phyloP scores from a whole-genome alignment of 116 monocot species.

The Dioscorea cayenensis region DNA sequence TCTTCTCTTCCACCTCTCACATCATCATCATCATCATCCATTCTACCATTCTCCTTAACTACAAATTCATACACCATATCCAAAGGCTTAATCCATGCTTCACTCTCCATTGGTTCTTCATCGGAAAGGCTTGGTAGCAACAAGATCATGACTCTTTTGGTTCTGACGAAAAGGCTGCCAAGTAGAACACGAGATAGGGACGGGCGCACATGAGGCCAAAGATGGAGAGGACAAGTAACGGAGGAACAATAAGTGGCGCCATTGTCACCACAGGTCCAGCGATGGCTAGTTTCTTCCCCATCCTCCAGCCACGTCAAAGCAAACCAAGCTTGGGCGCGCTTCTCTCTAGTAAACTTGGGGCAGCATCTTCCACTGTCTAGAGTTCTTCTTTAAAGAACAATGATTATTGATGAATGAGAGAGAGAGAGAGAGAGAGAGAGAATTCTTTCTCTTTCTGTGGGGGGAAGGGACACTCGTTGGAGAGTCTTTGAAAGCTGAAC shows the following conservation, averaged over 20 bases:
- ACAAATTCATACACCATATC: not conserved
- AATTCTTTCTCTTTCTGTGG: no score
- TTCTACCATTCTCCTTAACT: no score
- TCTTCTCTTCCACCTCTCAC: no score
- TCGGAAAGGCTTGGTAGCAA: constrained; percentile 7
- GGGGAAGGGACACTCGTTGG: not conserved
- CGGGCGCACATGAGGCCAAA: constrained; percentile 13
- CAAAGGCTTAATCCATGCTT: not conserved
- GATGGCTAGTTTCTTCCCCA: constrained; percentile 22
- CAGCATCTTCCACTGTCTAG: not conserved
- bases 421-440: no score
- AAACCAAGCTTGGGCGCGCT: not conserved
- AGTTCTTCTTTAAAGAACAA: no score
- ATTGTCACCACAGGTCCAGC: constrained; percentile 13
- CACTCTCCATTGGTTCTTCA: not conserved
- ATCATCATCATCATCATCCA: not conserved
- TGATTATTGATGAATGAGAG: no score
- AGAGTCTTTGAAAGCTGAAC: not conserved
- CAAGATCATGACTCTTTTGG: constrained; percentile 12
- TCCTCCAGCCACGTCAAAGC: constrained; percentile 9
- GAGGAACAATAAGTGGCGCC: constrained; percentile 23
- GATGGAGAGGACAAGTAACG: constrained; percentile 10
- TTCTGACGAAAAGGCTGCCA: constrained; percentile 11
- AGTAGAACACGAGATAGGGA: constrained; percentile 18
- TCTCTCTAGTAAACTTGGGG: not conserved